Conservation (phyloP, 352 stramenopile species). For the Hyaloperonospora brassicae region DNA sequence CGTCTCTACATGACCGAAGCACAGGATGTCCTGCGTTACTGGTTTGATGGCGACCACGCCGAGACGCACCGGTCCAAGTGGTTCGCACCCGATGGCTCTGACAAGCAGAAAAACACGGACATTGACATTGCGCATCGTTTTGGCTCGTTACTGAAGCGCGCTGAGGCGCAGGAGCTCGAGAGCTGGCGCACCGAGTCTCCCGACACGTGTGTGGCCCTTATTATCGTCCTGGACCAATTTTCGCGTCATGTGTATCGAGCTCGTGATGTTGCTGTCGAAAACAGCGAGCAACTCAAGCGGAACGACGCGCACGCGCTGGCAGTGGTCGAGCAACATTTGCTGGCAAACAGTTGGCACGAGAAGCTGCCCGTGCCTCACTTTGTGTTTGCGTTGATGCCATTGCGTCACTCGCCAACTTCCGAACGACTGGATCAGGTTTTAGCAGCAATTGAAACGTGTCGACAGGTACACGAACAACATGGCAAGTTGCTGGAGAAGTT, state of each 20-base stretch:
- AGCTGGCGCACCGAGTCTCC: conserved; percentile 30
- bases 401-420: conserved; percentile 70
- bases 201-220: conserved; percentile 56
- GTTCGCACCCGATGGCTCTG: conserved; percentile 48
- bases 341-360: conserved; percentile 42
- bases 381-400: conserved; percentile 82
- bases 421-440: conserved; percentile 48
- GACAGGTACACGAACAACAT: conserved; percentile 42
- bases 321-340: conserved; percentile 36
- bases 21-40: conserved; percentile 46
- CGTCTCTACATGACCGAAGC: conserved; percentile 18
- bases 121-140: conserved; percentile 35
- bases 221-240: conserved; percentile 85
- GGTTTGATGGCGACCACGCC: conserved; percentile 45
- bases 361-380: conserved; percentile 46
- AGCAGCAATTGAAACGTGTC: conserved; percentile 36
- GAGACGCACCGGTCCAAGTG: conserved; percentile 55
- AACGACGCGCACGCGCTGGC: conserved; percentile 48
- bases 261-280: conserved; percentile 9
- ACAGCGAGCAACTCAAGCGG: conserved; percentile 14
- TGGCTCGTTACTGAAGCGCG: conserved; percentile 28
- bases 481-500: conserved; percentile 73
- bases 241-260: conserved; percentile 70
- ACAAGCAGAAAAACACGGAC: conserved; percentile 40
- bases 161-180: conserved; percentile 40